Conservation (phyloP, 352 stramenopile genomes). For the Phytophthora pluvialis region DNA sequence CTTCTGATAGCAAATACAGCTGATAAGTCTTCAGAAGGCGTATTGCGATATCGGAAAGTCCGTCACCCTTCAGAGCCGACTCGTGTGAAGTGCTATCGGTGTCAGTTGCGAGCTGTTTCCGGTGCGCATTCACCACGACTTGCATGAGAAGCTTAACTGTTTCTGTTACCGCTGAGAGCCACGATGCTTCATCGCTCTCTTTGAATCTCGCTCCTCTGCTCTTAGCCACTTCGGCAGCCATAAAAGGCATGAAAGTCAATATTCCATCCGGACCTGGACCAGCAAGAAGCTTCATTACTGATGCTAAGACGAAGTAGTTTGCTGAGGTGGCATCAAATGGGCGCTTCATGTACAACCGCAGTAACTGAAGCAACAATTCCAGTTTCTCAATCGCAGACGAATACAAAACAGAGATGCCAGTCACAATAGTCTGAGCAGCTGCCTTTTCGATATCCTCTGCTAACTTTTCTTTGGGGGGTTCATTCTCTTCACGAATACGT, state of each 20-base stretch:
- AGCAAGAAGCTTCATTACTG: slow-evolving; percentile 61
- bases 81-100: slow-evolving; percentile 7
- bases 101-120: slow-evolving; percentile 17
- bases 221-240: slow-evolving; percentile 8
- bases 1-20: slow-evolving; percentile 77
- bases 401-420: slow-evolving; percentile 72
- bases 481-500: slow-evolving; percentile 31
- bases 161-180: slow-evolving; percentile 42
- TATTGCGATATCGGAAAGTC: slow-evolving; percentile 50
- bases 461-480: background rate
- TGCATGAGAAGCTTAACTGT: slow-evolving; percentile 47
- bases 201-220: slow-evolving; percentile 3
- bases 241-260: slow-evolving; percentile 69
- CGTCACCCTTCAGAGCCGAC: slow-evolving; percentile 1
- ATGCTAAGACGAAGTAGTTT: slow-evolving; percentile 61
- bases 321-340: slow-evolving; percentile 44
- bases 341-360: slow-evolving; percentile 47
- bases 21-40: slow-evolving; percentile 78
- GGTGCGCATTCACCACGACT: slow-evolving; percentile 40
- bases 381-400: slow-evolving; percentile 65
- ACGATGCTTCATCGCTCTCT: slow-evolving; percentile 14
- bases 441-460: slow-evolving; percentile 50
- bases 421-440: slow-evolving; percentile 69
- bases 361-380: slow-evolving; percentile 66
- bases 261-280: slow-evolving; percentile 68